Conservation (phyloP, 495 filamentous ascomycete species). For the Podospora pseudoanserina region DNA sequence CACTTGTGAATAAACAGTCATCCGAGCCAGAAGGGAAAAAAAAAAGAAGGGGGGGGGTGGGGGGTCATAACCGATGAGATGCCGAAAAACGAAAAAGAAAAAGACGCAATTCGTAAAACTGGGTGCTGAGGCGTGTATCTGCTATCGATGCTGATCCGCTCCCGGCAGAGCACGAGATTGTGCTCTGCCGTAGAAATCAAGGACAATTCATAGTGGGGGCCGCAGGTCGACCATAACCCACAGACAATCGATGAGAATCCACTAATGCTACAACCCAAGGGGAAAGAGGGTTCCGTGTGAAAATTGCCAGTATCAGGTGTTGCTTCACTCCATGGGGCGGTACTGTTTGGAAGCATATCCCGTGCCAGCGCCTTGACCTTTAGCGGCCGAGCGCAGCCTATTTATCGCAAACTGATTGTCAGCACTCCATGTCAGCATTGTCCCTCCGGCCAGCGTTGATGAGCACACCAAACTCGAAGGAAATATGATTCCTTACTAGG, state of each 20-base stretch:
- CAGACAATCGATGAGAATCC: conserved; percentile 31
- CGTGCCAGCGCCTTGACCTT: conserved; percentile 70
- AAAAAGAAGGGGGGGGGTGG: no score
- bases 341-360: conserved; percentile 60
- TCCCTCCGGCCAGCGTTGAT: conserved; percentile 76
- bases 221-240: conserved; percentile 9
- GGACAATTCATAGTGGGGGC: conserved; percentile 2
- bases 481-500: conserved; percentile 89
- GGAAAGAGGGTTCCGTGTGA: conserved; percentile 20
- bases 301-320: conserved; percentile 15
- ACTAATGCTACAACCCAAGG: conserved; percentile 25
- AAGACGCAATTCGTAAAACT: conserved; percentile 32
- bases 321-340: conserved; percentile 63
- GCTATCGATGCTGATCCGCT: conserved; percentile 28
- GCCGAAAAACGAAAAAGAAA: conserved; percentile 34
- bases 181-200: conserved; percentile 9
- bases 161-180: conserved; percentile 11
- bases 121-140: conserved; percentile 27
- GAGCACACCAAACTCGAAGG: conserved; percentile 82
- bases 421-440: conserved; percentile 69
- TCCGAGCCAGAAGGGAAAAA: conserved; percentile 21
- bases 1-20: conserved; percentile 1
- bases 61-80: conserved; percentile 25
- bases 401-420: conserved; percentile 78
- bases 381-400: conserved; percentile 94